Evolutionary conservation across 2,329 filamentous ascomycete genomes (phyloP), one percentile per base, ranked within the genome.

Genomic region (Aspergillus felis): DNA sequence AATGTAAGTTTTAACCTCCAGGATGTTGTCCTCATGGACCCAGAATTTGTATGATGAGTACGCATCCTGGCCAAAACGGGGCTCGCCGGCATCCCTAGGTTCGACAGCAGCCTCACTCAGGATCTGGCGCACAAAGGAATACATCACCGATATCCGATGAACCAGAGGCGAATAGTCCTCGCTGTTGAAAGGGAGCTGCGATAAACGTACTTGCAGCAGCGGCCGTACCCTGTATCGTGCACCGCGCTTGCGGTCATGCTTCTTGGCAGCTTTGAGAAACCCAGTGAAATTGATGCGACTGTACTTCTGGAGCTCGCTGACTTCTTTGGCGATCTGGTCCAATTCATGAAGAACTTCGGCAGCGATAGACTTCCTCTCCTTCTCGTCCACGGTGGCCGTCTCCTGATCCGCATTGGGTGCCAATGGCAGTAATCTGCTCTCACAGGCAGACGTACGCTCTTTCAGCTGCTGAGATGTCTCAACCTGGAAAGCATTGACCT

Each of bases 241-340:
- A 56, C 92, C 92, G 64, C 93, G 85, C 78, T 93, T 95, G 64
- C 94, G 90, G 76, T 99, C 94, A 77, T 99, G 94, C 79, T 99
- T 99, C 86, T 99, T 99, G 56, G 92, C 92, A 50, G 96, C 96
- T 82, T 99, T 99, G 71, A 97, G 84, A 76, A 97, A 96, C 50
- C 92, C 94, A 5, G 94, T 96, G 76, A 97, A 99, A 79, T 99
- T 99, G 79, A 97, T 88, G 63, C 88, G 90, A 75, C 91, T 94
- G 78, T 94, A 99, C 74, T 91, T 94, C 77, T 96, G 94, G 65
- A 99, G 83, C 79, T 96, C 90, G 73, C 89, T 93, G 69, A 95
- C 87, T 76, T 97, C 91, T 72, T 91, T 90, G 35, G 90, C 94
- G 75, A 97, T 94, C 54, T 78, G 77, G 74, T 97, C 93, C 56